Evolutionary conservation across 2,329 filamentous ascomycete species (phyloP), one percentile per base, ranked within the genome.

Genomic region (Neofusicoccum sp.): DNA sequence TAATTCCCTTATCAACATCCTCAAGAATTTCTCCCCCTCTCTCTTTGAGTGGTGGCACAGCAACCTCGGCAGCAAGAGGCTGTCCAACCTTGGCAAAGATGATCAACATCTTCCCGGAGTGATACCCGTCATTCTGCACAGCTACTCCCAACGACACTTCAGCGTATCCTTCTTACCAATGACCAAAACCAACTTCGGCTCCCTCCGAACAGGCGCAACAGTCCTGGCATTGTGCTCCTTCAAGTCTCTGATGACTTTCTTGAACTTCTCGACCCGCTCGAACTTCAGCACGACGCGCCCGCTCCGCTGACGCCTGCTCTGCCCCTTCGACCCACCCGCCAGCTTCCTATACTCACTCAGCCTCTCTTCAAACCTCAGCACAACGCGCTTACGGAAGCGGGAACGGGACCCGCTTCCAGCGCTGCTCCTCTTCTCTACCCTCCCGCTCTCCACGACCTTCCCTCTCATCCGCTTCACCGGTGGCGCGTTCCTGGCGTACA

Each of bases 221-320:
- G 24, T 34, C 48, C n/a, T n/a, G n/a, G 24, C 28, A 31, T n/a
- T 41, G 9, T n/a, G 6, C 36, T 43, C 28, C 14, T 34, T 38
- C 31, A 47, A 11, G 7, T 38, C 8, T 11, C 8, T 12, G 24
- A 31, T 24, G 4, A 60, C 33, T 24, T 20, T 34, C 26, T 7
- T 44, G 40, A 60, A 53, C 20, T 33, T 33, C 24, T 59, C 44
- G 6, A 14, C 3, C 6, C 26, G 14, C 34, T 53, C 26, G 30
- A 60, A 53, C 44, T 53, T 60, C 58, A 60, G 20, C 41, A 58
- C 41, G 5, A 58, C 16, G 12, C 12, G 3, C 26, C 8, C 11
- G 1, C 20, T 14, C n/a, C 30, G 53, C 53, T 31, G 48, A 24
- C 20, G 20, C 7, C 7, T 41, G 20, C 40, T 20, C 24, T 12